Percentiles rank a stretch among this genome's conserved stretches.
Evolutionary conservation across 441 rosid genomes (phyloP).

Genomic region (Pelargonium citronellum): DNA sequence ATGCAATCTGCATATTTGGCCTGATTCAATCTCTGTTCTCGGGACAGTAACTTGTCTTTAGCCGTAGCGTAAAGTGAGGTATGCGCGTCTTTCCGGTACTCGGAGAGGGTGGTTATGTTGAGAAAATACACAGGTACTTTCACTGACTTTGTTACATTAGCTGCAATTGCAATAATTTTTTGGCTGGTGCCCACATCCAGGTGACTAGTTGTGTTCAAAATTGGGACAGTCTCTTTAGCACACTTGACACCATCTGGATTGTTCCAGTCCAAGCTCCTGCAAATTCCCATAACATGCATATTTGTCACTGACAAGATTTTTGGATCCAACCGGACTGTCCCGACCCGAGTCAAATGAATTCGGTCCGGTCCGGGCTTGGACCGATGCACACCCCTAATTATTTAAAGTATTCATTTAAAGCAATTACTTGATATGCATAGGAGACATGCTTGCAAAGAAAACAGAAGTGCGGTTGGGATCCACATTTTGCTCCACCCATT

Average conservation of each 20-base stretch:
- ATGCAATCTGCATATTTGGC: slow-evolving; percentile 41
- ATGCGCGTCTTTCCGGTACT: slow-evolving; percentile 46
- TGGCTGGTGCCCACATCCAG: slow-evolving; percentile 29
- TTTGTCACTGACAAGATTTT: too few species aligned
- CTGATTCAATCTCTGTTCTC: slow-evolving; percentile 29
- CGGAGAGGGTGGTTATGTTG: slow-evolving; percentile 37
- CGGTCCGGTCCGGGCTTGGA: too few species aligned
- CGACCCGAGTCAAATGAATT: too few species aligned
- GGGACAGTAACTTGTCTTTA: slow-evolving; percentile 29
- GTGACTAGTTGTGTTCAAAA: slow-evolving; percentile 23
- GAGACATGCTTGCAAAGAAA: slow-evolving; percentile 59
- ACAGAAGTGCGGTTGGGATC: slow-evolving; percentile 37
- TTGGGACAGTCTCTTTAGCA: slow-evolving; percentile 32
- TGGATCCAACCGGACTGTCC: too few species aligned
- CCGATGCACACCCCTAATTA: too few species aligned
- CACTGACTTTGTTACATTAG: slow-evolving; percentile 29
- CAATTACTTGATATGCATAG: slow-evolving; percentile 34
- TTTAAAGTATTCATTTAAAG: neutral
- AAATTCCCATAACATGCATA: neutral
- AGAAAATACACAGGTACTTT: slow-evolving; percentile 30
- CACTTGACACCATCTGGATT: slow-evolving; percentile 31
- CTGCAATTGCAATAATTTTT: slow-evolving; percentile 19
- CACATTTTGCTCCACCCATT: slow-evolving; percentile 47
- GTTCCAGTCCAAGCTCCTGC: slow-evolving; percentile 40
- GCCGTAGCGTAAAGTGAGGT: slow-evolving; percentile 31